Base-by-base conservation (phyloP, 345 rosid species). In the Eucalyptus viminalis region DNA sequence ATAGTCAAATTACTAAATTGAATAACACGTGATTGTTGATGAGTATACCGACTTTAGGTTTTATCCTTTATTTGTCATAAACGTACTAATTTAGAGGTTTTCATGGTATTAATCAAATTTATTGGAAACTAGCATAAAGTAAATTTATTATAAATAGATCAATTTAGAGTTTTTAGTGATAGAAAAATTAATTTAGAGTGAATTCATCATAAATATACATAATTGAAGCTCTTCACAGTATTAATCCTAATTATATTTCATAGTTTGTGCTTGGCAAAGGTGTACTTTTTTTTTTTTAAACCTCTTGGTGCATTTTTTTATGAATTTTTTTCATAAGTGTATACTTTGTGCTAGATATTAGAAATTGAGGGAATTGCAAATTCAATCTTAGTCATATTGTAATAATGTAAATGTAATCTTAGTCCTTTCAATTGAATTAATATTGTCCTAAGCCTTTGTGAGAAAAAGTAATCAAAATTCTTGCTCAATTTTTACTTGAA, bases 1-100 rank as follows among this genome's bases (percentile, higher is more conserved):
- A 53, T 19, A 53, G 0, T 3, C 2, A 53, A 53, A 53, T 53
- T 19, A 53, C 10, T 53, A 8, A 53, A 53, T 53, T 19, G 1
- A 3, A 53, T 53, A 0, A 8, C 56, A 17, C 56, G 0, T 7
- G 4, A 17, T 0, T 17, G 0, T 17, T 7, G 10, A 51, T 0
- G 0, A 19, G 0, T 17, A 53, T 53, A 17, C 1, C 0, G 0
- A 19, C 11, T 53, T 49, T 8, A 8, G 0, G 1, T 53, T 53
- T 53, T 53, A 53, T 53, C 1, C 0, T 53, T 0, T 53, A 53
- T 53, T 53, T 19, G 1, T 53, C 1, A 53, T 0, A 7, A 0
- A 19, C 1, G 0, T 8, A 1, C 2, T 4, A 53, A 3, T 53
- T 53, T 53, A 19, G 0, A 8, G 0, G 1, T 21, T 21, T 19